These are phyloP conservation scores for Chytriomyces confervae DNA, from an alignment of 192 early-diverging fungal species.

Conservation along the genomic window DNA sequence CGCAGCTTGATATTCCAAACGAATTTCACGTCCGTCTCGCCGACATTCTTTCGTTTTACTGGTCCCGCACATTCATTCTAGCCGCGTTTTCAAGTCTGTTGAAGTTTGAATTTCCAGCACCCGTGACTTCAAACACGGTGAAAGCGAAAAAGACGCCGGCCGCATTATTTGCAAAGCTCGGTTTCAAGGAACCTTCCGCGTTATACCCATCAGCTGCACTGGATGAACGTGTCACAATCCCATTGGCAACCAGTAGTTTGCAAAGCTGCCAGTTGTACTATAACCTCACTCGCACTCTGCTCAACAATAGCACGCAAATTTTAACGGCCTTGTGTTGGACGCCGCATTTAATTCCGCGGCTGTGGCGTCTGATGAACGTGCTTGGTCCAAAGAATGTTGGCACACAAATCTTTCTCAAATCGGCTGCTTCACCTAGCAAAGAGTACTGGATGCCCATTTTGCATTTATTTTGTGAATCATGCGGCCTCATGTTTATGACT, in stretches of 20 bases:
- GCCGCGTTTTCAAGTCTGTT: constrained; percentile 21
- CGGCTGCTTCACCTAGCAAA: constrained; percentile 55
- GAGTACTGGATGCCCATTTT: constrained; percentile 65
- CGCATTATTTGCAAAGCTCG: constrained; percentile 15
- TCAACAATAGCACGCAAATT: constrained; percentile 53
- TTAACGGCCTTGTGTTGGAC: constrained; percentile 59
- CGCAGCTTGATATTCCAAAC: constrained; percentile 15
- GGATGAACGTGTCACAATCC: not conserved
- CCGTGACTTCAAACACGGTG: not conserved
- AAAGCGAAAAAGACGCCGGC: not conserved
- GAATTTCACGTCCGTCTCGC: constrained; percentile 25
- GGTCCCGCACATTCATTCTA: constrained; percentile 21
- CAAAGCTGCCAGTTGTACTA: constrained; percentile 8
- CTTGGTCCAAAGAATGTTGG: constrained; percentile 64
- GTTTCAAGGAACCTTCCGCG: not conserved
- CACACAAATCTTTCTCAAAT: constrained; percentile 55
- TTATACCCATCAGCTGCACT: not conserved
- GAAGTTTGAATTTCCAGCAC: constrained; percentile 2
- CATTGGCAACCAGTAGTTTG: not conserved
- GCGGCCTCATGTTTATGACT: constrained; percentile 65
- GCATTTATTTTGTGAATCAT: constrained; percentile 68
- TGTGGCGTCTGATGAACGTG: constrained; percentile 64
- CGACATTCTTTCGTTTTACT: constrained; percentile 15
- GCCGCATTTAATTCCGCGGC: constrained; percentile 53
- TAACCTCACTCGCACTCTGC: constrained; percentile 37